Evolutionary conservation across 1,284 basidiomycete genomes (phyloP), one percentile per base, ranked within the genome.

Genomic region (Earliella scabrosa): DNA sequence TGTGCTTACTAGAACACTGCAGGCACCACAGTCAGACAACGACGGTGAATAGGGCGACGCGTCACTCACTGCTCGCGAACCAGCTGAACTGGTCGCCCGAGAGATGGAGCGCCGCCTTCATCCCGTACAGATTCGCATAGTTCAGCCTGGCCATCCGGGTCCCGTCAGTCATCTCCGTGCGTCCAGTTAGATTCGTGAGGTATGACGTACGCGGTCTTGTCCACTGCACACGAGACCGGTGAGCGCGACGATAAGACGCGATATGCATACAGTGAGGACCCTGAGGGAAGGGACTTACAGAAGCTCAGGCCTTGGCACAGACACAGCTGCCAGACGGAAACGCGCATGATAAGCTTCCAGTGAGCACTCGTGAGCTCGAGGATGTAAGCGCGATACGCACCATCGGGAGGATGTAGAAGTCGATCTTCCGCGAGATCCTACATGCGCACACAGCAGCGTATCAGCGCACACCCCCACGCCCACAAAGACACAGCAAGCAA

Each of bases 81-180:
- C 63, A 65, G 27, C 50, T 56, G 49, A 61, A 65, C 47, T 63
- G 59, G 35, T 53, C 24, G 2, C 63, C 60, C 13, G 54, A 52
- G 3, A 61, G 49, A 21, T 61, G 49, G 11, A 65, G 49, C 7
- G 54, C 61, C 5, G 40, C 31, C 56, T 59, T 58, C 63, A 65
- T 65, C 4, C 63, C 63, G 29, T 65, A 65, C 39, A 65, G 39
- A 24, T 65, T 65, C 4, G 53, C 63, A 43, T 63, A 65, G 41
- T 65, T 65, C 4, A 65, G 45, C 2, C 63, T 53, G 34, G 20
- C 18, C 3, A 20, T 10, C n/a, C 3, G 3, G 1, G 2, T 13
- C 7, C 35, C 21, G 38, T 29, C 34, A 31, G 16, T 3, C 18
- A 11, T 24, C 3, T 11, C 9, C 14, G 2, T 20, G 2, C 14